A percentile compares a stretch with the other conserved stretches of the same genome.
Evolutionary conservation across 2,329 filamentous ascomycete genomes (phyloP).

Genomic region (Calonectria ilicicola): DNA sequence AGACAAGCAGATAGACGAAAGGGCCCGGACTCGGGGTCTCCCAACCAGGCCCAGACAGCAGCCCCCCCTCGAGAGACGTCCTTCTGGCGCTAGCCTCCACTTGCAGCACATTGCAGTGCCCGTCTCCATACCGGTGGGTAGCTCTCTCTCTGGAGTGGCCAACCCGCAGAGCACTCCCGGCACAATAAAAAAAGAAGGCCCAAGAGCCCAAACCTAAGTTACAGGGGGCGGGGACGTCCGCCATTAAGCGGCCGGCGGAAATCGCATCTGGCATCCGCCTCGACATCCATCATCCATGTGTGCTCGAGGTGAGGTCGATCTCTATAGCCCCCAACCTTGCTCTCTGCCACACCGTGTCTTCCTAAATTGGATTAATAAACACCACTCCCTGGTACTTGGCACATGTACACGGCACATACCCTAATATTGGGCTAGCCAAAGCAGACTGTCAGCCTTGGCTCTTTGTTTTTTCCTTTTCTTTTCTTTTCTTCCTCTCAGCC

Average conservation of each 20-base stretch:
- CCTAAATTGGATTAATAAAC: neutral
- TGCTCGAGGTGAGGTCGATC: neutral
- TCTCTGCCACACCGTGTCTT: neutral
- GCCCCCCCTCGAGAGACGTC: neutral
- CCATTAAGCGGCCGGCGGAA: constrained; percentile 5
- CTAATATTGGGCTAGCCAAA: neutral
- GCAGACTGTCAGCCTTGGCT: neutral
- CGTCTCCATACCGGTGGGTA: constrained; percentile 6
- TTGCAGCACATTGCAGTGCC: neutral
- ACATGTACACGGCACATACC: neutral
- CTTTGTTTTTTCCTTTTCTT: neutral
- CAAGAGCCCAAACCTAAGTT: neutral
- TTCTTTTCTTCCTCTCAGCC: neutral
- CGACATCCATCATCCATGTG: constrained; percentile 6
- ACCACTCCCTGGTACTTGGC: neutral
- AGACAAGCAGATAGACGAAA: neutral
- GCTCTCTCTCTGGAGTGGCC: neutral
- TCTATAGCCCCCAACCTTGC: neutral
- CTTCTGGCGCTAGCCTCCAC: neutral
- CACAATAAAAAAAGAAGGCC: neutral
- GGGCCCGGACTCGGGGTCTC: neutral
- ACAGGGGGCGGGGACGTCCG: constrained; percentile 6
- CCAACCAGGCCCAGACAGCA: neutral
- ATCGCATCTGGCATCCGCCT: constrained; percentile 1
- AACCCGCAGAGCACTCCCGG: neutral